Conservation (phyloP, 768 basidiomycete genomes). For the Flagelloscypha sp. region DNA sequence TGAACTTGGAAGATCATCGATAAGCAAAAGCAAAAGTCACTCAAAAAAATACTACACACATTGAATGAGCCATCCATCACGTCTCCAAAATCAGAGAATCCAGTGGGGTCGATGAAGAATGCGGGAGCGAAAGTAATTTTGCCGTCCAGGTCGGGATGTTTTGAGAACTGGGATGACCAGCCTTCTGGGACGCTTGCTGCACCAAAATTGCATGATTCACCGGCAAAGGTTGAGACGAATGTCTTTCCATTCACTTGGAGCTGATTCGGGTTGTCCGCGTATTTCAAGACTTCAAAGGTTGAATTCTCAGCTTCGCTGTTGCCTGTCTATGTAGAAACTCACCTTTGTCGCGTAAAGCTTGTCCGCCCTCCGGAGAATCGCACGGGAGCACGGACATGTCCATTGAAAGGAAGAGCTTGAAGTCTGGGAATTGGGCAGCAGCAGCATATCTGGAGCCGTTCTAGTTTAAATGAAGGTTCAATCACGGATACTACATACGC, state of each 20-base stretch:
- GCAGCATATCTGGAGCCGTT: no score
- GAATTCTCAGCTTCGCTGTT: no score
- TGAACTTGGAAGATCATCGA: constrained; percentile 50
- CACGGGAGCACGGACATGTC: constrained; percentile 72
- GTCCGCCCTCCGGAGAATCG: constrained; percentile 36
- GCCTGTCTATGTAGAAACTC: no score
- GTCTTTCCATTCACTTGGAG: constrained; percentile 36
- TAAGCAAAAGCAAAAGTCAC: constrained; percentile 4
- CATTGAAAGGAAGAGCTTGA: constrained; percentile 71
- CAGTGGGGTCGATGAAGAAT: constrained; percentile 54
- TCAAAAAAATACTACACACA: constrained; percentile 28
- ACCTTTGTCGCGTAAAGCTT: constrained; percentile 42
- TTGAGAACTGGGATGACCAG: constrained; percentile 49
- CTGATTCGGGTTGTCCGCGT: constrained; percentile 52
- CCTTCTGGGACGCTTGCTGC: constrained; percentile 39
- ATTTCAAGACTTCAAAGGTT: constrained; percentile 45
- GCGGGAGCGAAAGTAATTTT: constrained; percentile 58
- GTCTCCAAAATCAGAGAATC: constrained; percentile 34
- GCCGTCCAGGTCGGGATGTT: constrained; percentile 36
- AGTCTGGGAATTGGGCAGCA: no score
- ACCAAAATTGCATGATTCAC: constrained; percentile 63
- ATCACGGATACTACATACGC: no score
- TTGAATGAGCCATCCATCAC: constrained; percentile 55
- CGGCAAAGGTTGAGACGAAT: constrained; percentile 66
- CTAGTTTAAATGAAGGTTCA: no score